A percentile compares a stretch with the other conserved stretches of the same genome.
phyloP scores from a whole-genome alignment of 2,329 filamentous ascomycete genomes.

The Zymoseptoria brevis region DNA sequence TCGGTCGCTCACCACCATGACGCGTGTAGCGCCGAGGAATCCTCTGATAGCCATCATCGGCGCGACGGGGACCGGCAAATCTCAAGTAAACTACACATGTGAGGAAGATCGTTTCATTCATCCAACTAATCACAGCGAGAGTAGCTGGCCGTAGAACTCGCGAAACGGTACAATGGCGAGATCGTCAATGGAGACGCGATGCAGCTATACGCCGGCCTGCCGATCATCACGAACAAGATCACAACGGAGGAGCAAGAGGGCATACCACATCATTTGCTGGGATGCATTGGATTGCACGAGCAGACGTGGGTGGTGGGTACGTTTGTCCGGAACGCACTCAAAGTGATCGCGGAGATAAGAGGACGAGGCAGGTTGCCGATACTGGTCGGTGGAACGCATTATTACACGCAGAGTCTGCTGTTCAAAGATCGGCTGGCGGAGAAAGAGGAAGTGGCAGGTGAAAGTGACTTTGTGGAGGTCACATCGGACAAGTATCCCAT shows the following conservation, averaged over 20 bases:
- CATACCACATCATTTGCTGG: slow-evolving; percentile 81
- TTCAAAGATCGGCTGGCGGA: slow-evolving; percentile 64
- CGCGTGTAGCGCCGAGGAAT: slow-evolving; percentile 15
- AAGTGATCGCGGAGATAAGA: slow-evolving; percentile 68
- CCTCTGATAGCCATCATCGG: slow-evolving; percentile 77
- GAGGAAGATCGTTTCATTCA: background rate
- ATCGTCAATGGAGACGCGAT: slow-evolving; percentile 97
- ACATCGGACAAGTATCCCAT: slow-evolving; percentile 52
- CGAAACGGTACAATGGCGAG: slow-evolving; percentile 76
- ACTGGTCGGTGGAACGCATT: slow-evolving; percentile 88
- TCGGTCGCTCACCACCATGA: slow-evolving; percentile 14
- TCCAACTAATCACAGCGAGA: slow-evolving; percentile 32
- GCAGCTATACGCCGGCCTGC: slow-evolving; percentile 89
- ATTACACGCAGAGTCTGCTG: slow-evolving; percentile 83
- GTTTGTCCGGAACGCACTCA: slow-evolving; percentile 63
- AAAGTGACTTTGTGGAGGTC: slow-evolving; percentile 24
- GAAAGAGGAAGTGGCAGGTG: slow-evolving; percentile 30
- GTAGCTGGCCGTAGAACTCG: slow-evolving; percentile 83
- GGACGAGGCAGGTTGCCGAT: slow-evolving; percentile 74
- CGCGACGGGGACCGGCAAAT: slow-evolving; percentile 89
- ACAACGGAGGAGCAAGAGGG: slow-evolving; percentile 64
- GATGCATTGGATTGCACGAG: slow-evolving; percentile 65
- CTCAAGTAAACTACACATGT: slow-evolving; percentile 54
- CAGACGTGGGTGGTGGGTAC: slow-evolving; percentile 75
- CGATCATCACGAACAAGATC: slow-evolving; percentile 94